phyloP scores from a whole-genome alignment of 495 filamentous ascomycete genomes.

The Penicillium psychrofluorescens region DNA sequence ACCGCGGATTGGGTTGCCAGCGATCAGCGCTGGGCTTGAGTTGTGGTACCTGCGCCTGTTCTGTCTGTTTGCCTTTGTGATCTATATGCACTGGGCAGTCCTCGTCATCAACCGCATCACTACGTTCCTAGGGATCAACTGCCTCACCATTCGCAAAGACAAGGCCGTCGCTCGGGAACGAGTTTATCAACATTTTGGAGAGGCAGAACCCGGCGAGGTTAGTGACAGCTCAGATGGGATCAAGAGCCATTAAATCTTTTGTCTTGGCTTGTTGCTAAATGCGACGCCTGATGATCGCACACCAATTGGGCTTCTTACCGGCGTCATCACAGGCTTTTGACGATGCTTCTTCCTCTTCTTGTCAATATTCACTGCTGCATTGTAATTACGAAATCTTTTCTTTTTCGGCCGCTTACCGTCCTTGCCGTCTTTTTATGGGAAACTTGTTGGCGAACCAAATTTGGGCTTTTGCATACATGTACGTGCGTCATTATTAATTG shows the following conservation, averaged over 20 bases:
- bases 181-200: slow-evolving; percentile 32
- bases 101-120: slow-evolving; percentile 91
- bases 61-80: slow-evolving; percentile 69
- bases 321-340: neutral
- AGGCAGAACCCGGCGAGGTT: neutral
- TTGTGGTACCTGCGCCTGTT: slow-evolving; percentile 75
- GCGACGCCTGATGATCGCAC: too few relatives aligned
- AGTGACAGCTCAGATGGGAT: slow-evolving; percentile 6
- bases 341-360: neutral
- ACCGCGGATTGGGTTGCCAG: slow-evolving; percentile 65
- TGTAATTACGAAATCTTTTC: too few relatives aligned
- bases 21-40: slow-evolving; percentile 53
- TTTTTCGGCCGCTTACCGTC: too few relatives aligned
- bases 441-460: too few relatives aligned
- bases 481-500: slow-evolving; percentile 7
- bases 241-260: slow-evolving; percentile 16
- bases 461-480: slow-evolving; percentile 1
- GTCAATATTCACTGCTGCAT: too few relatives aligned
- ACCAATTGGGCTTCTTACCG: too few relatives aligned
- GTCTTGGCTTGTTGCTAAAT: too few relatives aligned
- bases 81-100: slow-evolving; percentile 88
- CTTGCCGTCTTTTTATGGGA: too few relatives aligned
- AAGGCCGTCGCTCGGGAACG: slow-evolving; percentile 35
- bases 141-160: slow-evolving; percentile 74
- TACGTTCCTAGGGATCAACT: slow-evolving; percentile 84